These are phyloP conservation scores for Lecanosticta acicola DNA, from an alignment of 2,329 filamentous ascomycete species.

Conservation along the genomic window DNA sequence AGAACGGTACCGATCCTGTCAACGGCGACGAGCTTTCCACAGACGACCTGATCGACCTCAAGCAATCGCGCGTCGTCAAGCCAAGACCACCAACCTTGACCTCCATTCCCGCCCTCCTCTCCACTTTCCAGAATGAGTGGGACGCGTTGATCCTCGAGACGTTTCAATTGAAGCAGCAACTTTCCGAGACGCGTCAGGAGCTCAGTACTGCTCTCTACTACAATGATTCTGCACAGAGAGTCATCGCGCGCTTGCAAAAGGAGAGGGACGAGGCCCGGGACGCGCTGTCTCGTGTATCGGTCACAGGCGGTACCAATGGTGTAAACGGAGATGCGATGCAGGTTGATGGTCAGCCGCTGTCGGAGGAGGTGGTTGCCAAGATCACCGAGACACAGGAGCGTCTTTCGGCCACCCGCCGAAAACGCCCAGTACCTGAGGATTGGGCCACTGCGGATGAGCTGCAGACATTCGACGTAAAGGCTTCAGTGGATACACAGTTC, in stretches of 20 bases:
- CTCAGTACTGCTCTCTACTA: slow-evolving; percentile 91
- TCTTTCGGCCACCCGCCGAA: slow-evolving; percentile 84
- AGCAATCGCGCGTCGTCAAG: slow-evolving; percentile 74
- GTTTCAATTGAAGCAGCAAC: slow-evolving; percentile 82
- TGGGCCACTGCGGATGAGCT: slow-evolving; percentile 78
- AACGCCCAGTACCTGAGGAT: slow-evolving; percentile 74
- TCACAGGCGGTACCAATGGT: slow-evolving; percentile 48
- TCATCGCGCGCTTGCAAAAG: slow-evolving; percentile 83
- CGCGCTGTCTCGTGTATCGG: slow-evolving; percentile 77
- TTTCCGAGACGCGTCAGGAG: slow-evolving; percentile 86
- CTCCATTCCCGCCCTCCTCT: slow-evolving; percentile 89
- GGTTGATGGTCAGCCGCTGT: slow-evolving; percentile 73
- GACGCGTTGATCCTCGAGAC: slow-evolving; percentile 87
- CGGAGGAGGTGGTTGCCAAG: slow-evolving; percentile 63
- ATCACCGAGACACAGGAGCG: slow-evolving; percentile 75
- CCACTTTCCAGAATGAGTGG: slow-evolving; percentile 98
- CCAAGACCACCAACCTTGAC: slow-evolving; percentile 89
- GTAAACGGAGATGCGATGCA: slow-evolving; percentile 77
- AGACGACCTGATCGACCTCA: slow-evolving; percentile 84
- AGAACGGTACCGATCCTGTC: slow-evolving; percentile 87
- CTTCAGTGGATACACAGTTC: slow-evolving; percentile 53
- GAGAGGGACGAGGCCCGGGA: slow-evolving; percentile 91
- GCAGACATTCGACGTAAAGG: slow-evolving; percentile 50
- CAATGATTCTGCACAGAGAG: slow-evolving; percentile 91
- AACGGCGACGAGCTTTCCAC: slow-evolving; percentile 76